These are phyloP conservation scores for Hemileccinum rubropunctum DNA, from an alignment of 768 basidiomycete species.

Conservation along the genomic window DNA sequence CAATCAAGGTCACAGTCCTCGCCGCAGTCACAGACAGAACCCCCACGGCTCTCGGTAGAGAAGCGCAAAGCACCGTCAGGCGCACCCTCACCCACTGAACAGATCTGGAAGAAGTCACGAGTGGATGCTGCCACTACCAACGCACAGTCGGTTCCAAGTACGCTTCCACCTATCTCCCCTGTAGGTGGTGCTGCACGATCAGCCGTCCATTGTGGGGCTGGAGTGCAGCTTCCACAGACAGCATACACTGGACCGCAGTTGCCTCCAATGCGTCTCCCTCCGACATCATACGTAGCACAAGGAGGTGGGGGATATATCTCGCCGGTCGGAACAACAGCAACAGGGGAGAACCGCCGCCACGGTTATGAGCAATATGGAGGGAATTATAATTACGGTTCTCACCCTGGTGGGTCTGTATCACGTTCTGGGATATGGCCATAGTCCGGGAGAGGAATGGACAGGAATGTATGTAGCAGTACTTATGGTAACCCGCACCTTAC, in stretches of 20 bases:
- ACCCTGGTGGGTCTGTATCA: conserved; percentile 20
- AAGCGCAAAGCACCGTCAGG: conserved; percentile 62
- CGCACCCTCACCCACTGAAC: conserved; percentile 54
- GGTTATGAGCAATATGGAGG: conserved; percentile 26
- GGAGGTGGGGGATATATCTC: conserved; percentile 21
- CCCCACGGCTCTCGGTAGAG: conserved; percentile 33
- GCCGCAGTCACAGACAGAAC: conserved; percentile 30
- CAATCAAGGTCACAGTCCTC: conserved; percentile 33
- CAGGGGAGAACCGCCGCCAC: conserved; percentile 21
- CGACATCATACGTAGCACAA: conserved; percentile 19
- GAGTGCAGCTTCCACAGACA: conserved; percentile 15
- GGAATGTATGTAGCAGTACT: conserved; percentile 11
- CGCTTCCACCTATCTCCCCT: conserved; percentile 29
- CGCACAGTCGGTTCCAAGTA: conserved; percentile 6
- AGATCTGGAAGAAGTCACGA: conserved; percentile 71
- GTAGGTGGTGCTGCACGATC: conserved; percentile 10
- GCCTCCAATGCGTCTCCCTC: conserved; percentile 28
- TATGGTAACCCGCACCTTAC: conserved; percentile 13
- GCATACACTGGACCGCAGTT: conserved; percentile 23
- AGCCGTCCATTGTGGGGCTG: conserved; percentile 12
- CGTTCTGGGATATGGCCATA: conserved; percentile 30
- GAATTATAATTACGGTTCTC: conserved; percentile 21
- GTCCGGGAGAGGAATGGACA: conserved; percentile 3
- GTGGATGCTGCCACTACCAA: conserved; percentile 24
- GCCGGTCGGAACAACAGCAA: conserved; percentile 10